Base-by-base conservation (phyloP, 306 rosid genomes). In the Fragaria nilgerrensis region DNA sequence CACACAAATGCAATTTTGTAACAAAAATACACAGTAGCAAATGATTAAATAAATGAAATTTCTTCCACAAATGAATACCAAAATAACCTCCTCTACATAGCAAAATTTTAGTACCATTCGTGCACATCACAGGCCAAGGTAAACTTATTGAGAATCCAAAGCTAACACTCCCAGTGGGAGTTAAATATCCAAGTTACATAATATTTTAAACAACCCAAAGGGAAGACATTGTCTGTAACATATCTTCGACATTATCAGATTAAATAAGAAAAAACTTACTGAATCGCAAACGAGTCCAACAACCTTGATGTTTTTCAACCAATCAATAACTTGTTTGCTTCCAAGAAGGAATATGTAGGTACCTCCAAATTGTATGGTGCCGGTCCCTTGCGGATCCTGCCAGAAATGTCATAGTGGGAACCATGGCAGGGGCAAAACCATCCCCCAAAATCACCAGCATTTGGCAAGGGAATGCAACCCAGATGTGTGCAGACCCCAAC, bases 391-490 rank as follows among this genome's bases (percentile, higher is more conserved):
- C 97, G 88, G 80, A 92, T 90, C 81, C 97, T 86, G 41, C 97
- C 96, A 32, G 96, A 92, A 68, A 92, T 68, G 76, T 92, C 97
- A 77, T 92, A 90, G 74, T 92, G 97, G 52, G 96, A 92, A 59
- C 97, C 97, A 47, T 92, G 97, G 84, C 97, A 92, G 9, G 97
- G 96, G 82, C 96, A 92, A 86, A 92, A 90, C 97, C 97, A 92
- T 45, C 97, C 97, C 15, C 93, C 97, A 65, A 75, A 92, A 55
- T 92, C 97, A 19, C 97, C 97, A 52, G 96, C 96, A 83, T 92
- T 92, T 56, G 97, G 96, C 86, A 92, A 82, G 59, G 97, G 97
- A 82, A 92, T 92, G 86, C 97, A 92, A 32, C 97, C 97, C 67
- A 92, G 78, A 85, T 92, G 96, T 2, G 97, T 92, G 87, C 97